Base-by-base conservation (phyloP, 163 green algal genomes). In the Scenedesmus sp. region DNA sequence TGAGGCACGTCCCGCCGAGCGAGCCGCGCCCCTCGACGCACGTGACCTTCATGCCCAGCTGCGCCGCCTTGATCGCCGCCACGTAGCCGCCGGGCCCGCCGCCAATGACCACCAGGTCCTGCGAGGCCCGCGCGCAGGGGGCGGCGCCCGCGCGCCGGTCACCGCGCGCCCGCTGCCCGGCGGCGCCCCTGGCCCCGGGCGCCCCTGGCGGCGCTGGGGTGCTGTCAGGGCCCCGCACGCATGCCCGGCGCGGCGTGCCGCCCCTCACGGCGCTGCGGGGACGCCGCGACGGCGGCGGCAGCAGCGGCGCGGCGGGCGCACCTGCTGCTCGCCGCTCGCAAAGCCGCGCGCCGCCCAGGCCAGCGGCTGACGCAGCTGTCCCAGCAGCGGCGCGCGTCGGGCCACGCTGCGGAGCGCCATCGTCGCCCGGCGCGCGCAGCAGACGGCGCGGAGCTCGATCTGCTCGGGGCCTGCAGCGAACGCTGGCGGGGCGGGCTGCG, bases 1-100 rank as follows among this genome's bases (percentile, higher is more conserved):
- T 99, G 13, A 99, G 88, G 88, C 97, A 99, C 1, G 95, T 99
- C 31, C 97, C 97, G n/a, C 97, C 97, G n/a, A 99, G 86, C 0
- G 84, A 81, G 28, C 96, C 97, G 2, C 97, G 89, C 0, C 94
- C 94, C 81, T 99, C 97, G 22, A 99, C 90, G 78, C 96, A 99
- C 0, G 94, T 89, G 15, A 96, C 93, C 70, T 97, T 98, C 77
- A 99, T 75, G 0, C 97, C 97, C 20, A 99, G 88, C 87, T 99
- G 97, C 0, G 83, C 95, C 0, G 95, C 97, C 74, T 98, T 98
- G 87, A 99, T 99, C 18, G 97, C 95, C 24, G 92, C 95, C 6
- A 99, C 97, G 82, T 99, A 99, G 3, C 97, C 97, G 10, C 97
- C 97, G 0, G 97, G 97, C 0, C 97, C 97, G 4, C 97, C 97